Percentiles rank a stretch among this genome's conserved stretches.
These are phyloP conservation scores for Cyberlindnera maritima DNA, from an alignment of 805 yeast species.

Conservation along the genomic window DNA sequence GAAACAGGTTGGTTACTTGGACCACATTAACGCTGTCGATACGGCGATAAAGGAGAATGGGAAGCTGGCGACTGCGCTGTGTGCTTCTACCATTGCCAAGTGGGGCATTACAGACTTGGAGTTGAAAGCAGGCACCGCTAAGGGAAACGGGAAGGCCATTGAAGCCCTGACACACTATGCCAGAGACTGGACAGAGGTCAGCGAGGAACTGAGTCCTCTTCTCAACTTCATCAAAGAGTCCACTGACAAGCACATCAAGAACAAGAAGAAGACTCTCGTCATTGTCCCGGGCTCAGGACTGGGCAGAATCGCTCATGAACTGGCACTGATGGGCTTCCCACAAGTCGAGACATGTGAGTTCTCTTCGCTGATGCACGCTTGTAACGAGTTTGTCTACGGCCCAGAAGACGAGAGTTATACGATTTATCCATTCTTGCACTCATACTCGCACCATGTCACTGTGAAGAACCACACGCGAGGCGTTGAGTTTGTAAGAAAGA, in stretches of 20 bases:
- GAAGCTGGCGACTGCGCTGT: slow-evolving; percentile 43
- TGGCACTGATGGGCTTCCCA: slow-evolving; percentile 40
- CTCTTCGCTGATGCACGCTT: slow-evolving; percentile 71
- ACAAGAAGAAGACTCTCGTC: slow-evolving; percentile 43
- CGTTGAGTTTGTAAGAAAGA: slow-evolving; percentile 30
- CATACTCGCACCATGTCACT: slow-evolving; percentile 61
- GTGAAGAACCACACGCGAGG: slow-evolving; percentile 49
- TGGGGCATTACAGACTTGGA: slow-evolving; percentile 44
- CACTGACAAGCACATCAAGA: slow-evolving; percentile 32
- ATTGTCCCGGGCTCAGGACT: slow-evolving; percentile 88
- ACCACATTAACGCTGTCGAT: slow-evolving; percentile 51
- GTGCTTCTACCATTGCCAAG: slow-evolving; percentile 33
- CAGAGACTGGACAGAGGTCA: slow-evolving; percentile 69
- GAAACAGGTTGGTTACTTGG: slow-evolving; percentile 49
- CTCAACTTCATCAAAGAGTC: slow-evolving; percentile 47
- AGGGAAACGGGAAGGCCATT: slow-evolving; percentile 45
- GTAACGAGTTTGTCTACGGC: slow-evolving; percentile 56
- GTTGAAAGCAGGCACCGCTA: slow-evolving; percentile 30
- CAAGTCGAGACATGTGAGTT: slow-evolving; percentile 73
- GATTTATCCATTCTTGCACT: slow-evolving; percentile 55
- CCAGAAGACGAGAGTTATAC: slow-evolving; percentile 7
- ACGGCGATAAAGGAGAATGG: slow-evolving; percentile 46
- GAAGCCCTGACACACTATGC: slow-evolving; percentile 74
- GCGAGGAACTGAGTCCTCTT: slow-evolving; percentile 53
- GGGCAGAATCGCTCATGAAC: slow-evolving; percentile 71